These are phyloP conservation scores for Babesia bigemina DNA, from an alignment of 169 alveolate species.

Conservation along the genomic window DNA sequence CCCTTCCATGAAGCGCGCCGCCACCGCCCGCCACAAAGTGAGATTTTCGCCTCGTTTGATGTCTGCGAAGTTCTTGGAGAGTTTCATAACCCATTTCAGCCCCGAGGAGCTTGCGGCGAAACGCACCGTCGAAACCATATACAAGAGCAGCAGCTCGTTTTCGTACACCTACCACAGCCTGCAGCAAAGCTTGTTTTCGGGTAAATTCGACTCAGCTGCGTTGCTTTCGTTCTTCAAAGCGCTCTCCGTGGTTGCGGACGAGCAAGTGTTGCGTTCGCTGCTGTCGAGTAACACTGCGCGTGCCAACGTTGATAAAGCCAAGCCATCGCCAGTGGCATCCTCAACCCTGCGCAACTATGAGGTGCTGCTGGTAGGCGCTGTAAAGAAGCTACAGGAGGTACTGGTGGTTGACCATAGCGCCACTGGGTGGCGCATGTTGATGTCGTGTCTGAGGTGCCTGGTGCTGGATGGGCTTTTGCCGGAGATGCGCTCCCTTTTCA, in stretches of 20 bases:
- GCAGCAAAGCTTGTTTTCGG: slow-evolving; percentile 40
- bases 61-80: slow-evolving; percentile 47
- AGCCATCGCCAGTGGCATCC: background rate
- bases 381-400: background rate
- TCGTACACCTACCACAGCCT: slow-evolving; percentile 60
- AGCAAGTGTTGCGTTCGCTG: background rate
- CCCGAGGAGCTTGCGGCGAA: slow-evolving; percentile 69
- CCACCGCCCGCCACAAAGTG: background rate
- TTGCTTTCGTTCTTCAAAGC: slow-evolving; percentile 50
- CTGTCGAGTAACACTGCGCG: background rate
- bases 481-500: slow-evolving; percentile 10
- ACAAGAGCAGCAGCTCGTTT: slow-evolving; percentile 48
- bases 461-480: slow-evolving; percentile 12
- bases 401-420: background rate
- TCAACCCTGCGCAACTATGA: slow-evolving; percentile 36
- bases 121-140: slow-evolving; percentile 63
- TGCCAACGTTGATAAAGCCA: background rate
- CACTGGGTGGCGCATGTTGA: slow-evolving; percentile 9
- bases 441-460: slow-evolving; percentile 4
- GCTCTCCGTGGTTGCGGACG: slow-evolving; percentile 62
- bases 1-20: slow-evolving; percentile 19
- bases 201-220: background rate
- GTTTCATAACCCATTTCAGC: slow-evolving; percentile 41
- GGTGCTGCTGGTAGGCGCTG: slow-evolving; percentile 35
- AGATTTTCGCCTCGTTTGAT: background rate